A percentile compares a stretch with the other conserved stretches of the same genome.
Evolutionary conservation across 2,329 filamentous ascomycete species (phyloP).

Genomic region (Neopestalotiopsis clavispora): DNA sequence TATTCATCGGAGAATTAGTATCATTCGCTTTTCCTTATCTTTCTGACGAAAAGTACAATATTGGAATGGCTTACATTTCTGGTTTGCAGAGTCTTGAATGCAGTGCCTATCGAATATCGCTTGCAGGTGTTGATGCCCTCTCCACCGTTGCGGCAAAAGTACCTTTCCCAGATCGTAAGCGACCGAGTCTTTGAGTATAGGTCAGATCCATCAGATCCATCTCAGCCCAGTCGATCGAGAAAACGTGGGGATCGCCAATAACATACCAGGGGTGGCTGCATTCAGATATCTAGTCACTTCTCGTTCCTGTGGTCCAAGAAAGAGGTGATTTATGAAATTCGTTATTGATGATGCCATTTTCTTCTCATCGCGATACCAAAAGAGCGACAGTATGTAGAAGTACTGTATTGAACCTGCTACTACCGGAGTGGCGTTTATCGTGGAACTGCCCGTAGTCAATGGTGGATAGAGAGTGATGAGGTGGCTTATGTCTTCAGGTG

Average conservation of each 20-base stretch:
- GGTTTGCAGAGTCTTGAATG: background rate
- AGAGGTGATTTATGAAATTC: background rate
- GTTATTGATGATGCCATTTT: background rate
- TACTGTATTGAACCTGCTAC: too few relatives aligned
- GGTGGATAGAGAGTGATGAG: background rate
- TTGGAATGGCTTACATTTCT: background rate
- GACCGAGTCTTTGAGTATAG: background rate
- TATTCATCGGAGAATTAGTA: background rate
- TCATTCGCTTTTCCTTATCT: background rate
- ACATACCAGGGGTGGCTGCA: constrained; percentile 1
- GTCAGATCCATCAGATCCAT: background rate
- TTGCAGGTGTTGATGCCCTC: background rate
- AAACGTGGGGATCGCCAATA: too few relatives aligned
- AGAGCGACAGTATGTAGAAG: too few relatives aligned
- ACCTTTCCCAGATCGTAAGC: constrained; percentile 1
- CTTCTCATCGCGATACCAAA: background rate
- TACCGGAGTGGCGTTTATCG: background rate
- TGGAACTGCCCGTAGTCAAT: background rate
- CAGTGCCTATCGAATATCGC: constrained; percentile 5
- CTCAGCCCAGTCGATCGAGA: background rate
- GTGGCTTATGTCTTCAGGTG: background rate
- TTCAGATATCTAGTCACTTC: background rate
- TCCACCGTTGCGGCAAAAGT: constrained; percentile 4
- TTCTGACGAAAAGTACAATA: background rate
- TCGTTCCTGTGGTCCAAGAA: background rate